Evolutionary conservation across 805 yeast species (phyloP).

Genomic region (Candida vartiovaarae): DNA sequence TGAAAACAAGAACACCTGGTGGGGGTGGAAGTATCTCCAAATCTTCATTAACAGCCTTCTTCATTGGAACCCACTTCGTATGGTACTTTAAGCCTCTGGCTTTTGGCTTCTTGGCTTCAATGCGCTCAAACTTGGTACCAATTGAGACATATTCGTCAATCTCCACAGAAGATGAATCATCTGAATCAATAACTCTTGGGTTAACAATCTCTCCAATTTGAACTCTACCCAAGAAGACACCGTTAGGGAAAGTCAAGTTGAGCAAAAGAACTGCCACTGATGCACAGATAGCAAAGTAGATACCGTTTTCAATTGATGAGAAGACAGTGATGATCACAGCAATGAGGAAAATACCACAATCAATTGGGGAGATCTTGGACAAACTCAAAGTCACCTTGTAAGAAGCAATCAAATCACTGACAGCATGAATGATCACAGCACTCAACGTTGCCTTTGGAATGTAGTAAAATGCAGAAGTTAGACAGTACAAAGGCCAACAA

Average conservation of each 20-base stretch:
- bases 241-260: slow-evolving; percentile 73
- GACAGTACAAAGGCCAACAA: slow-evolving; percentile 78
- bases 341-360: slow-evolving; percentile 18
- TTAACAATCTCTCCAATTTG: slow-evolving; percentile 64
- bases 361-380: slow-evolving; percentile 61
- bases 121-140: slow-evolving; percentile 1
- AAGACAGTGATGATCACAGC: slow-evolving; percentile 22
- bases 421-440: slow-evolving; percentile 92
- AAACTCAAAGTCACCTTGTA: slow-evolving; percentile 60
- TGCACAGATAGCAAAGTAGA: slow-evolving; percentile 85
- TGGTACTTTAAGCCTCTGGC: slow-evolving; percentile 32
- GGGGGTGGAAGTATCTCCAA: slow-evolving; percentile 71
- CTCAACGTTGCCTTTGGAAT: slow-evolving; percentile 85
- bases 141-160: slow-evolving; percentile 3
- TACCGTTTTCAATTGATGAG: slow-evolving; percentile 72
- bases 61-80: slow-evolving; percentile 65
- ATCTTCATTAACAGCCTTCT: slow-evolving; percentile 44
- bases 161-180: slow-evolving; percentile 5
- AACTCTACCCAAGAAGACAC: slow-evolving; percentile 75
- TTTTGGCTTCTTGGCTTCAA: slow-evolving; percentile 7
- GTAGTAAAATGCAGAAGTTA: slow-evolving; percentile 78
- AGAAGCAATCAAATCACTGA: slow-evolving; percentile 72
- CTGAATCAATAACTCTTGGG: slow-evolving; percentile 38
- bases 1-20: slow-evolving; percentile 81
- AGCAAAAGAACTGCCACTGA: slow-evolving; percentile 68